Percentiles rank a stretch among this genome's conserved stretches.
phyloP scores from a whole-genome alignment of 768 basidiomycete genomes.

The Suillus occidentalis region DNA sequence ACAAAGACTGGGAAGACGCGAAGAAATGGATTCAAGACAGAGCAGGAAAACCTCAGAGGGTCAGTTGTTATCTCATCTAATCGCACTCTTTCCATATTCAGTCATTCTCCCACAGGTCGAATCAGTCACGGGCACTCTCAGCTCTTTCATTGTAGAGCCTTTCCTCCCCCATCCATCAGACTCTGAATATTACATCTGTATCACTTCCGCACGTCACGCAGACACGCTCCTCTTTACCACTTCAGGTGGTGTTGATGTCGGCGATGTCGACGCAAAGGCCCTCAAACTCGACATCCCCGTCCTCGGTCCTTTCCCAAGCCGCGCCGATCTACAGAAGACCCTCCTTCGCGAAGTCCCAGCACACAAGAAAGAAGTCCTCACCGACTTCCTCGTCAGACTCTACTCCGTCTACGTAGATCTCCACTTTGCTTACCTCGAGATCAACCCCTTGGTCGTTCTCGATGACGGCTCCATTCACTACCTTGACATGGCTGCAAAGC shows the following conservation, averaged over 20 bases:
- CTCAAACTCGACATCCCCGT: slow-evolving; percentile 86
- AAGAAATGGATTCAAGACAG: slow-evolving; percentile 83
- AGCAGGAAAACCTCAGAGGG: slow-evolving; percentile 92
- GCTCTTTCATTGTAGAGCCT: slow-evolving; percentile 98
- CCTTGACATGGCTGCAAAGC: slow-evolving; percentile 99
- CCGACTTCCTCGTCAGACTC: slow-evolving; percentile 92
- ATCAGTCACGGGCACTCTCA: slow-evolving; percentile 43
- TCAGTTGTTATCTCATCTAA: slow-evolving; percentile 35
- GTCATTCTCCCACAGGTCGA: slow-evolving; percentile 63
- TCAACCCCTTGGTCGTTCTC: slow-evolving; percentile 96
- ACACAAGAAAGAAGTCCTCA: slow-evolving; percentile 85
- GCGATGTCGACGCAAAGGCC: slow-evolving; percentile 97
- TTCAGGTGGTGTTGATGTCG: slow-evolving; percentile 98
- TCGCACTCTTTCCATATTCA: slow-evolving; percentile 7
- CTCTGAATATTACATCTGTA: slow-evolving; percentile 97
- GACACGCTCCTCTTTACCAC: slow-evolving; percentile 98
- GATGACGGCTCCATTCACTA: slow-evolving; percentile 84
- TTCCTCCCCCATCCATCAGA: slow-evolving; percentile 94
- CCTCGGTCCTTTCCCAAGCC: slow-evolving; percentile 72
- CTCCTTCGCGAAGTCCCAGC: slow-evolving; percentile 83
- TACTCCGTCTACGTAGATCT: slow-evolving; percentile 98
- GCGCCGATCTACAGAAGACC: slow-evolving; percentile 66
- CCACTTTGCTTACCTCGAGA: slow-evolving; percentile 99
- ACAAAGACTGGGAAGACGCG: slow-evolving; percentile 90
- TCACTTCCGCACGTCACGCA: slow-evolving; percentile 92